A percentile compares a stretch with the other conserved stretches of the same genome.
Evolutionary conservation across 106 monocot species (phyloP).

Genomic region (Apostasia shenzhenica): DNA sequence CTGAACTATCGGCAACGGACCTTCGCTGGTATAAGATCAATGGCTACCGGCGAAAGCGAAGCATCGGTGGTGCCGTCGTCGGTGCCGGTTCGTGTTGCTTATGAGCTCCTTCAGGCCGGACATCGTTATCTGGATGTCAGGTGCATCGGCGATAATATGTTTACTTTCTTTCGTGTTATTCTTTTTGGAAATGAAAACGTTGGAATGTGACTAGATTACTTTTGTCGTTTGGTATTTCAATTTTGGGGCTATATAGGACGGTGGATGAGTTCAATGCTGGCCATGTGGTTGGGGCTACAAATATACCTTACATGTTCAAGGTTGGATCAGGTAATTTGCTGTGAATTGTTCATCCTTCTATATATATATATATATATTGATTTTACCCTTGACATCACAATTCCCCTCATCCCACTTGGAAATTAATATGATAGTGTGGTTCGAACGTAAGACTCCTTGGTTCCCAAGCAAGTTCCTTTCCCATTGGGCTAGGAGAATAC

Average conservation of each 20-base stretch:
- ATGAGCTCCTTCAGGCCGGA: slow-evolving; percentile 83
- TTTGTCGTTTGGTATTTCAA: not conserved
- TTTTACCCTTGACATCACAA: too few relatives aligned
- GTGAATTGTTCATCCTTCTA: too few relatives aligned
- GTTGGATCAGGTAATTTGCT: slow-evolving; percentile 40
- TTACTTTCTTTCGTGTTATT: not conserved
- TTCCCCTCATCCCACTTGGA: too few relatives aligned
- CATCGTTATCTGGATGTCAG: slow-evolving; percentile 87
- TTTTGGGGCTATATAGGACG: slow-evolving; percentile 29
- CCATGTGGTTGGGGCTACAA: slow-evolving; percentile 53
- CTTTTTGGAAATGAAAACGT: too few relatives aligned
- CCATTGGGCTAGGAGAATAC: too few relatives aligned
- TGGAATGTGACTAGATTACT: not conserved
- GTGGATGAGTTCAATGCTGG: slow-evolving; percentile 67
- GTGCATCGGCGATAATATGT: slow-evolving; percentile 14
- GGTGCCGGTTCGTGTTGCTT: slow-evolving; percentile 74
- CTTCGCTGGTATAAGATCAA: slow-evolving; percentile 10
- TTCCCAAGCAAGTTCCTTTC: too few relatives aligned
- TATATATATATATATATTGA: too few relatives aligned
- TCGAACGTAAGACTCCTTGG: too few relatives aligned
- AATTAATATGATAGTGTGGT: too few relatives aligned
- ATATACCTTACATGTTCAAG: slow-evolving; percentile 75
- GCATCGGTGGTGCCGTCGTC: slow-evolving; percentile 42
- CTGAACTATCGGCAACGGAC: not conserved
- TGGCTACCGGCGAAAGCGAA: slow-evolving; percentile 12